Evolutionary conservation across 139 green algal species (phyloP).

Genomic region (Picochlorum sp.): DNA sequence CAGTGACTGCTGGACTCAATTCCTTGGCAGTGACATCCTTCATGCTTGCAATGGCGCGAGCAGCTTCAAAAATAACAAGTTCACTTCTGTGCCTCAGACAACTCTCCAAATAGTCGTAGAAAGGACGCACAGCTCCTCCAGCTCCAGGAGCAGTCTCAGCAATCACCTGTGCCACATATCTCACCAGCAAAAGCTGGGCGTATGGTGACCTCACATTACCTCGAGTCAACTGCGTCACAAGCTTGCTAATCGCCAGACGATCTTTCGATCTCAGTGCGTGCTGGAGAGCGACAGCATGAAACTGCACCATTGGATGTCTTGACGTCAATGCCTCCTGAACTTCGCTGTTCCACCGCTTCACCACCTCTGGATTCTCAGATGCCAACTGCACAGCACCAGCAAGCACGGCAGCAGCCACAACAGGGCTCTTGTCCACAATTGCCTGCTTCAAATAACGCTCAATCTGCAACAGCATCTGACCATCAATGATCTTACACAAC

Average conservation of each 20-base stretch:
- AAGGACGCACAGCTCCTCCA: slow-evolving; percentile 72
- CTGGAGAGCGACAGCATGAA: slow-evolving; percentile 90
- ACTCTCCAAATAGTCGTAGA: slow-evolving; percentile 94
- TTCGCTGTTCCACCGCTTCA: slow-evolving; percentile 95
- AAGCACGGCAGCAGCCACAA: slow-evolving; percentile 74
- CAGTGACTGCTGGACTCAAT: slow-evolving; percentile 90
- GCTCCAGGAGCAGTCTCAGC: slow-evolving; percentile 26
- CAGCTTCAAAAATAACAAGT: slow-evolving; percentile 81
- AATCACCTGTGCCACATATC: slow-evolving; percentile 84
- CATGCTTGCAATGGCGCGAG: slow-evolving; percentile 88
- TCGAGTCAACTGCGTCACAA: slow-evolving; percentile 83
- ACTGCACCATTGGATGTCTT: slow-evolving; percentile 91
- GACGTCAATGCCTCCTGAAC: slow-evolving; percentile 86
- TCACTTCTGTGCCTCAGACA: slow-evolving; percentile 91
- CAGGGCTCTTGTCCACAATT: slow-evolving; percentile 84
- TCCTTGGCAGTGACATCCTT: slow-evolving; percentile 80
- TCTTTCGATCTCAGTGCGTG: slow-evolving; percentile 86
- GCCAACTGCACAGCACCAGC: slow-evolving; percentile 75
- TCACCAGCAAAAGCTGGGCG: slow-evolving; percentile 91
- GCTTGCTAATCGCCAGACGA: slow-evolving; percentile 91
- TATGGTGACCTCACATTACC: slow-evolving; percentile 78
- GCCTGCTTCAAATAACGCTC: slow-evolving; percentile 96
- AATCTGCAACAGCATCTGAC: slow-evolving; percentile 78
- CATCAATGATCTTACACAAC: slow-evolving; percentile 92
- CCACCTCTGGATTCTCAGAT: slow-evolving; percentile 74